Percentiles rank a stretch among this genome's conserved stretches.
These are phyloP conservation scores for Mycena haematopus DNA, from an alignment of 768 basidiomycete species.

Conservation along the genomic window DNA sequence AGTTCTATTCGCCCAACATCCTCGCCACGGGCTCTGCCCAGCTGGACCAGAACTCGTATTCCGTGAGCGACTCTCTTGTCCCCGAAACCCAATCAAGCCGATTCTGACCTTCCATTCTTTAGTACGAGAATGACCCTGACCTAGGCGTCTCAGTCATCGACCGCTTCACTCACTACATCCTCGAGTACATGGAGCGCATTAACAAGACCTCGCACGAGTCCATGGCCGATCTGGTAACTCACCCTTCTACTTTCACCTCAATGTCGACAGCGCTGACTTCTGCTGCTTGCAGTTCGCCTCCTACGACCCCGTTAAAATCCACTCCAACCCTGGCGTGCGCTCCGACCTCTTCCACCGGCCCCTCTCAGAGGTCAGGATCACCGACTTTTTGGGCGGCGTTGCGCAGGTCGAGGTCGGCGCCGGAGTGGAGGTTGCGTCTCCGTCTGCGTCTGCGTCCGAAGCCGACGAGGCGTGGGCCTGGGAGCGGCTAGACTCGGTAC, in stretches of 20 bases:
- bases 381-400: slow-evolving; percentile 91
- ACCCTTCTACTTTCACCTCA: slow-evolving; percentile 24
- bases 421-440: not conserved
- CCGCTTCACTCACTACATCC: slow-evolving; percentile 88
- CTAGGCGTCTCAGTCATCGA: slow-evolving; percentile 97
- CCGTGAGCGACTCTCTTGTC: slow-evolving; percentile 56
- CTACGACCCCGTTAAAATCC: slow-evolving; percentile 76
- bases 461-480: too few species aligned
- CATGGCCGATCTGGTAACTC: slow-evolving; percentile 85
- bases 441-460: too few species aligned
- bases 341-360: slow-evolving; percentile 78
- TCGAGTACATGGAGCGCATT: slow-evolving; percentile 90
- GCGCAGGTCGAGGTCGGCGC: slow-evolving; percentile 73
- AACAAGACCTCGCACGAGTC: slow-evolving; percentile 87
- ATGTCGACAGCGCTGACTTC: not conserved
- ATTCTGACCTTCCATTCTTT: too few species aligned
- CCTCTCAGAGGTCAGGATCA: slow-evolving; percentile 67
- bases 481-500: too few species aligned
- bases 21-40: slow-evolving; percentile 88
- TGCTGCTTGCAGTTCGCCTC: slow-evolving; percentile 68
- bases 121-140: slow-evolving; percentile 94
- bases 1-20: slow-evolving; percentile 92
- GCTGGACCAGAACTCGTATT: slow-evolving; percentile 91
- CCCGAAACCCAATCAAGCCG: too few species aligned
- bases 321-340: slow-evolving; percentile 90